Evolutionary conservation across 345 rosid genomes (phyloP), one percentile per base, ranked within the genome.

Genomic region (Kernera saxatilis): DNA sequence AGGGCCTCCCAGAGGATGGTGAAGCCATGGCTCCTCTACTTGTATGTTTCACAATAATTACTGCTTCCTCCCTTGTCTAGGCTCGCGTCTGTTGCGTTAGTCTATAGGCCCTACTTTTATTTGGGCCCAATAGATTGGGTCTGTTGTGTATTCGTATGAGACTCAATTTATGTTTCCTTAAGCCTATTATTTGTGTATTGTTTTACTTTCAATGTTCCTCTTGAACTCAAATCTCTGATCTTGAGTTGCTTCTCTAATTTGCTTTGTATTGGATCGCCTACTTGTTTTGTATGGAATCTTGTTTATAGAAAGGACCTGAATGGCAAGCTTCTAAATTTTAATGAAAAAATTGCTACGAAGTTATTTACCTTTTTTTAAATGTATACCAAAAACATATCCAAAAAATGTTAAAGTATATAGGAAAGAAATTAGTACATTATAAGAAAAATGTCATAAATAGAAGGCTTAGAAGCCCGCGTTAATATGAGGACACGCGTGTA

Each of bases 1-100:
- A 25, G 83, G 79, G 55, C 53, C 96, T 51, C 82, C 87, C 77
- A 82, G 90, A 67, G 97, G 84, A 39, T 92, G 99, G 97, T 90
- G 82, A 52, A 84, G 78, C 44, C 62, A 3, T 9, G 26, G 5
- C 9, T 12, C 15, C 10, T 11, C 21, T 25, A 3, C 39, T 52
- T 40, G 51, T 57, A 15, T 65, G 8, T 50, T 65, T 15, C 1
- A 19, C 52, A 65, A 57, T 10, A 65, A 56, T 40, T 41, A 61
- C 64, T 45, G 39, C 23, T 44, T 35, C 49, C 49, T 43, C 7
- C 37, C 12, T 61, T 11, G 5, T n/a, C 12, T 39, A 39, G 48
- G 33, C 33, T 23, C 4, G 4, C 65, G 13, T 40, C 49, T 22
- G 17, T 63, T 53, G 2, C 64, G 13, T 54, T 25, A 50, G 40